Evolutionary conservation across 1,139 yeast species (phyloP).

Genomic region (Meyerozyma elateridarum): DNA sequence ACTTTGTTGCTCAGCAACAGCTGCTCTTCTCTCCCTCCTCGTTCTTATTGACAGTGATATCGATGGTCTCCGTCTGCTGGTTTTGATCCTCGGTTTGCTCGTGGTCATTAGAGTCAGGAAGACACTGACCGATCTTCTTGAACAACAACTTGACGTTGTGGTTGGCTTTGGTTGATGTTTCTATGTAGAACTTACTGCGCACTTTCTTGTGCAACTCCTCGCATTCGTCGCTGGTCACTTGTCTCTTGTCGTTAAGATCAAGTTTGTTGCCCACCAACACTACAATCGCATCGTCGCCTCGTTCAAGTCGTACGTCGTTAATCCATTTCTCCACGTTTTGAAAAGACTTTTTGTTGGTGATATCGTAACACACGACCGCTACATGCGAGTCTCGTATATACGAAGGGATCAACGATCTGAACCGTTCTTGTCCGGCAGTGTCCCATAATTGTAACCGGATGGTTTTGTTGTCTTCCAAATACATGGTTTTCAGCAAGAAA

Average conservation of each 20-base stretch:
- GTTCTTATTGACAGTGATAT: constrained; percentile 32
- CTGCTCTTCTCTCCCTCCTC: constrained; percentile 10
- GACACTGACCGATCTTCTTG: constrained; percentile 82
- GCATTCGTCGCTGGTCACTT: constrained; percentile 77
- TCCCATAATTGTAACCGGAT: constrained; percentile 42
- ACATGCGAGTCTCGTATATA: constrained; percentile 96
- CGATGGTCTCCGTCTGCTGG: constrained; percentile 36
- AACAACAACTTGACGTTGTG: constrained; percentile 86
- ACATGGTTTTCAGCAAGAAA: constrained; percentile 75
- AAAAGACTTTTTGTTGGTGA: constrained; percentile 80
- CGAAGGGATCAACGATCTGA: constrained; percentile 49
- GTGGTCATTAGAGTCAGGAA: constrained; percentile 73
- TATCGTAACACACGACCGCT: constrained; percentile 92
- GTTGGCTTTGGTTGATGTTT: constrained; percentile 93
- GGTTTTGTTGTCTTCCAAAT: constrained; percentile 53
- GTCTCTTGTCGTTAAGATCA: constrained; percentile 77
- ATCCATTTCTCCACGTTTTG: constrained; percentile 56
- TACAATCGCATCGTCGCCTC: constrained; percentile 68
- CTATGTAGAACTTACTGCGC: constrained; percentile 81
- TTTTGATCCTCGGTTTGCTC: constrained; percentile 12
- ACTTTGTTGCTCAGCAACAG: constrained; percentile 15
- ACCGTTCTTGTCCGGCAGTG: constrained; percentile 5
- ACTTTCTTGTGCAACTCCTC: constrained; percentile 48
- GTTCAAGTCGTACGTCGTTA: constrained; percentile 58
- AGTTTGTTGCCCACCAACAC: constrained; percentile 42